Base-by-base conservation (phyloP, 495 filamentous ascomycete species). In the Hypoxylon perforatum region DNA sequence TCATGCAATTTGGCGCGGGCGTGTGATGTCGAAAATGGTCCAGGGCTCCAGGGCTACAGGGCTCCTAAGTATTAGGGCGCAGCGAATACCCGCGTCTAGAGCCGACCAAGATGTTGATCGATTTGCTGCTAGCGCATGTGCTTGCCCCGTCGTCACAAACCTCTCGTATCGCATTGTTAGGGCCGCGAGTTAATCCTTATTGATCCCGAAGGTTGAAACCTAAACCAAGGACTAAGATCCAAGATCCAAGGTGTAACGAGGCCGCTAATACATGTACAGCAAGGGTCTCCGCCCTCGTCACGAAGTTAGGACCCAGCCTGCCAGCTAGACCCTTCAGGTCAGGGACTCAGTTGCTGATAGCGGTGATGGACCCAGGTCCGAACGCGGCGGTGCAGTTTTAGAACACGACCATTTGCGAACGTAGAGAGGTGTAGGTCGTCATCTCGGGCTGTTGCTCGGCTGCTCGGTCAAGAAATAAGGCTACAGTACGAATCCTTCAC, bases 1-100 rank as follows among this genome's bases (percentile, higher is more conserved):
- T 77, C 72, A 76, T 80, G 73, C 73, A 76, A 78, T 78, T 74
- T 80, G 75, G 72, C 74, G 75, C 76, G 76, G 72, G 73, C 68
- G 76, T 74, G 74, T 71, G 66, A 71, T 71, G 61, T 71, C 67
- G 71, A 74, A 65, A 69, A 63, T 41, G 61, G 49, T 42, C 61
- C 30, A 33, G 30, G 30, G 30, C 25, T 28, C 25, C 8, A n/a
- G n/a, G n/a, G n/a, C n/a, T 8, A 28, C 3, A 65, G 66, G 69
- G 59, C 63, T 65, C 57, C 54, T 52, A n/a, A n/a, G n/a, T n/a
- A 46, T 57, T 69, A 62, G 67, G 57, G 63, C 62, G 65, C 63
- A 68, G 60, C 62, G 65, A 72, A 71, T 71, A 66, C 62, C 66
- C 72, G 72, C 67, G 73, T 70, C 63, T 68, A 76, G 67, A 73